Evolutionary conservation across 2,329 filamentous ascomycete genomes (phyloP), one percentile per base, ranked within the genome.

Genomic region (Pyrenochaeta sp.): DNA sequence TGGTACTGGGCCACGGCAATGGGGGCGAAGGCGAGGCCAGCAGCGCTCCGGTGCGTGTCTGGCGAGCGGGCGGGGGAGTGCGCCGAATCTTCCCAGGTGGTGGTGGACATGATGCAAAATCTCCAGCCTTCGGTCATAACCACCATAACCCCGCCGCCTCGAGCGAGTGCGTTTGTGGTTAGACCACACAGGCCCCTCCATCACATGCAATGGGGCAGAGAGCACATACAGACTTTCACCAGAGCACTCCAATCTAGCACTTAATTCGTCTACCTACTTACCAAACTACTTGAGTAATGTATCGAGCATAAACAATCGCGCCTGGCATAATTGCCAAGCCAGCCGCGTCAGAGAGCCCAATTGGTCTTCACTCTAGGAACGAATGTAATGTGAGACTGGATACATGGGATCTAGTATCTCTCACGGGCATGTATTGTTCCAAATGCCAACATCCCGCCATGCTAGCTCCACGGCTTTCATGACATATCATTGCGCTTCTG

Each of bases 371-470:
- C 51, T 71, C 55, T 70, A 40, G 67, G 68, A 68, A 67, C 60
- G 46, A 56, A 65, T 65, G 56, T 62, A 70, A 70, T 70, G 67
- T 68, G 64, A 65, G 56, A 43, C 41, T 53, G 51, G 61, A 67
- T 63, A 63, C 66, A 71, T 67, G 48, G 51, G 44, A 50, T n/a
- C 44, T 52, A 28, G 65, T 61, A 67, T 65, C 62, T 62, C 60
- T 63, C 67, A 69, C 66, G 64, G 65, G 67, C 65, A 69, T 71
- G 59, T 50, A 57, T 53, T 59, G 66, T 65, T 68, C 65, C 66
- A 45, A 41, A 35, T 24, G 8, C 36, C 24, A 23, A n/a, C n/a
- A n/a, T n/a, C n/a, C n/a, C 5, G 3, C 9, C 13, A 14, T 2
- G n/a, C 7, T 28, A 31, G 6, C 21, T 15, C 9, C n/a, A 17